A percentile compares a stretch with the other conserved stretches of the same genome.
Conservation (phyloP, 306 rosid species). For the Lathyrus aphaca region DNA sequence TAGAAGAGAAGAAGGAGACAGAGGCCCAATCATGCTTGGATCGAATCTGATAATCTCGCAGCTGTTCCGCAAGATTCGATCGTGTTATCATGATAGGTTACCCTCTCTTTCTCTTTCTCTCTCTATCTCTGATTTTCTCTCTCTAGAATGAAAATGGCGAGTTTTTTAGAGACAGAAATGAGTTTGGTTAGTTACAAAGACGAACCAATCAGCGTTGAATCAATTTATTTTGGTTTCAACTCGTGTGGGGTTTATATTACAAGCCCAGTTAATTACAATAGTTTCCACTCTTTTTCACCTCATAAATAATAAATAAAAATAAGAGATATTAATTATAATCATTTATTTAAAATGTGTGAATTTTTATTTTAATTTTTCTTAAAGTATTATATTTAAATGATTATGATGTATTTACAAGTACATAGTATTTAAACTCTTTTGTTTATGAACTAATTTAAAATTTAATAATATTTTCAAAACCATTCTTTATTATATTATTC, state of each 20-base stretch:
- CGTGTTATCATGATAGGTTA: slow-evolving; percentile 77
- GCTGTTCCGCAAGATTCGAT: slow-evolving; percentile 98
- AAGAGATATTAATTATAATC: no score
- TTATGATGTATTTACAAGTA: no score
- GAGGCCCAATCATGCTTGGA: slow-evolving; percentile 98
- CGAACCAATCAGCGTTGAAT: background rate
- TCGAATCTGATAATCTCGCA: slow-evolving; percentile 98
- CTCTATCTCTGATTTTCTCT: slow-evolving; percentile 32
- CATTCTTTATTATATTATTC: no score
- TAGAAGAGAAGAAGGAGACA: slow-evolving; percentile 94
- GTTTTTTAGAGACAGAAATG: slow-evolving; percentile 40
- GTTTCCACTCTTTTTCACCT: no score
- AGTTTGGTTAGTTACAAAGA: slow-evolving; percentile 30
- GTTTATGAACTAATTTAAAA: no score
- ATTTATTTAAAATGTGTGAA: no score
- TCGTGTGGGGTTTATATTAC: background rate
- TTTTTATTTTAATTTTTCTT: no score
- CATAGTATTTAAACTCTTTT: no score
- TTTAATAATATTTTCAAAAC: no score
- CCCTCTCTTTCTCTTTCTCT: slow-evolving; percentile 26
- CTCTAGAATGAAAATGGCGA: slow-evolving; percentile 36
- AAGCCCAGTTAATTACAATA: background rate
- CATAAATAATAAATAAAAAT: no score
- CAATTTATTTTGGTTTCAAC: background rate
- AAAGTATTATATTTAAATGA: no score